Base-by-base conservation (phyloP, 2,329 filamentous ascomycete species). In the Tolypocladium album region DNA sequence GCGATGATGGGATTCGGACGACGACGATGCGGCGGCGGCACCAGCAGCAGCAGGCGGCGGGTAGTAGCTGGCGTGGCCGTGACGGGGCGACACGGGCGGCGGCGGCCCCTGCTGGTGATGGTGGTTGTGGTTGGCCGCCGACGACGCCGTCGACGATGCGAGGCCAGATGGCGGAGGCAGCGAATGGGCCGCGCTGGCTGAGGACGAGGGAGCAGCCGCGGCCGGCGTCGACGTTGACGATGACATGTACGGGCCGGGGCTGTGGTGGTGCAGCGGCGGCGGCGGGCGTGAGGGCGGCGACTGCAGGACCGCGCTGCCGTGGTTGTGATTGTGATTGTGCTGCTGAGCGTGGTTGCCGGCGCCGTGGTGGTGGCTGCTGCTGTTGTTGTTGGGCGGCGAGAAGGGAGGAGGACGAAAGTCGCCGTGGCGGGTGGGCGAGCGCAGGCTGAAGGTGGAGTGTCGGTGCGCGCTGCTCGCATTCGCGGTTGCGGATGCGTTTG, bases 351-450 rank as follows among this genome's bases (percentile, higher is more conserved):
- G 45, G 13, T 64, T 65, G 60, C 61, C 62, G 64, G 64, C 64
- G 67, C 64, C 63, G 66, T 70, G 59, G 67, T 66, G 60, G 27
- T 69, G 69, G 58, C 57, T 62, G 64, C 57, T 62, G 64, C 64
- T 64, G 66, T 56, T 50, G 66, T 55, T 50, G 57, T 58, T 40
- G 57, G 36, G 47, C 31, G 58, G 69, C 62, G 64, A 68, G 71
- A 22, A 53, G 63, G 68, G 66, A 66, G 67, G 67, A 58, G 68
- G 64, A 63, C 70, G 71, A 58, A 74, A 77, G 64, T 78, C 76
- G 64, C 74, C 62, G 62, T 76, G 76, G 61, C 76, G 75, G 56
- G 78, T 77, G 63, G 79, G 78, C 61, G 79, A 82, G 69, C 79
- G 76, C 70, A 81, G 71, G 68, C 71, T 77, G 70, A 81, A 80